Conservation (phyloP, 257 asterid genomes). For the Rehmannia glutinosa region DNA sequence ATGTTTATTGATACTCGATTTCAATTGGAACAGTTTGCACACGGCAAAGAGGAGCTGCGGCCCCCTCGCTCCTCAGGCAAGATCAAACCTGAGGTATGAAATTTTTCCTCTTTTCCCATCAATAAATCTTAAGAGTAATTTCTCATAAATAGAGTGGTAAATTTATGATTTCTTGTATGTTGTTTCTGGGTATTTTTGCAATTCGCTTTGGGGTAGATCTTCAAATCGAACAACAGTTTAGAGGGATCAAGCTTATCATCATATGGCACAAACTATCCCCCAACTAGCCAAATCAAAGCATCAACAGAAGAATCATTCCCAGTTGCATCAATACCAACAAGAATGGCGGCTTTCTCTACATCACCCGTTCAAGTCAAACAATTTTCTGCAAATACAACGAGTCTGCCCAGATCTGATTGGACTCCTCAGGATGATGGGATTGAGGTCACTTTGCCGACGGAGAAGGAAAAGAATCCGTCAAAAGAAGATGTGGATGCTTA, state of each 20-base stretch:
- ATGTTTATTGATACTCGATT: slow-evolving; percentile 8
- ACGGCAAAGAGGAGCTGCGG: slow-evolving; percentile 54
- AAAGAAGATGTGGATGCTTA: slow-evolving; percentile 42
- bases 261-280: slow-evolving; percentile 37
- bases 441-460: slow-evolving; percentile 35
- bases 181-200: slow-evolving; percentile 15
- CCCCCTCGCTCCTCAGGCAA: slow-evolving; percentile 33
- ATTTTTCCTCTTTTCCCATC: background rate
- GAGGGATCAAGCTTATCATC: slow-evolving; percentile 40
- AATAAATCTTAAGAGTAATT: background rate
- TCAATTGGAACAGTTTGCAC: slow-evolving; percentile 46
- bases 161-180: slow-evolving; percentile 25
- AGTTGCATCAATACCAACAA: slow-evolving; percentile 14
- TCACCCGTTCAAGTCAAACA: slow-evolving; percentile 21
- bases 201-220: slow-evolving; percentile 40
- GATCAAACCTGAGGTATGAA: slow-evolving; percentile 48
- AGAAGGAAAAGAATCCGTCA: slow-evolving; percentile 20
- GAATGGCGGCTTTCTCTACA: slow-evolving; percentile 27
- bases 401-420: slow-evolving; percentile 37
- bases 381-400: slow-evolving; percentile 9
- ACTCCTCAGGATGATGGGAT: slow-evolving; percentile 63
- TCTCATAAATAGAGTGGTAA: background rate
- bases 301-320: slow-evolving; percentile 18
- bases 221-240: slow-evolving; percentile 28
- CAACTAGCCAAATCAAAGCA: slow-evolving; percentile 31